Percentiles rank a stretch among this genome's conserved stretches.
phyloP scores from a whole-genome alignment of 2,329 filamentous ascomycete genomes.

The Blastomyces gilchristii region DNA sequence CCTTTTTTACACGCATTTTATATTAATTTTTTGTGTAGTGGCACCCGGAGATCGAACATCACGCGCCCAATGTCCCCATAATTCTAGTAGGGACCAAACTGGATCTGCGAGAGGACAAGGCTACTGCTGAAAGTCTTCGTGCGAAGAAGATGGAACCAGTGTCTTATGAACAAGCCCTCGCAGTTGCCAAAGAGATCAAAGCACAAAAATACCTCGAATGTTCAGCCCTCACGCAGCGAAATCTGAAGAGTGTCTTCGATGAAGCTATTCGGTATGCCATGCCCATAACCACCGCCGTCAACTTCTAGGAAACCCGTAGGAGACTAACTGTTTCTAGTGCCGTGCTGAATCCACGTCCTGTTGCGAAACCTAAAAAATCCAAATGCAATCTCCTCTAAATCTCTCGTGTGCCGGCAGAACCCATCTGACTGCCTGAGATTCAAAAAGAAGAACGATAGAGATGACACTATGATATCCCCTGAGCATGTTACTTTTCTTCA shows the following conservation, averaged over 20 bases:
- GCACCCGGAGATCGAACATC: constrained; percentile 95
- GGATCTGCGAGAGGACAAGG: constrained; percentile 80
- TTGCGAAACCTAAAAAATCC: constrained; percentile 36
- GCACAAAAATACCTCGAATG: constrained; percentile 98
- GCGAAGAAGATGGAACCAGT: constrained; percentile 97
- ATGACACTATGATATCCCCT: constrained; percentile 6
- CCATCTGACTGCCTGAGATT: neutral
- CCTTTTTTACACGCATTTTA: neutral
- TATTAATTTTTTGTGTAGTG: constrained; percentile 50
- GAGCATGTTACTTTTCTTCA: constrained; percentile 2
- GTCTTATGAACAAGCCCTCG: constrained; percentile 80
- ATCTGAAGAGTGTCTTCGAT: constrained; percentile 97
- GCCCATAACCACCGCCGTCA: neutral
- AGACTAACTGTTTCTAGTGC: constrained; percentile 25
- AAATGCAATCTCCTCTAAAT: constrained; percentile 38
- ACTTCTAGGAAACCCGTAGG: neutral
- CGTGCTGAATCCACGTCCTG: constrained; percentile 39
- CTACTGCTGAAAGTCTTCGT: constrained; percentile 69
- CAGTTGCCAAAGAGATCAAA: constrained; percentile 85
- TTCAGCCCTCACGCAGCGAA: constrained; percentile 90
- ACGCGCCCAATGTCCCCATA: constrained; percentile 89
- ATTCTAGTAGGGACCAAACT: constrained; percentile 96
- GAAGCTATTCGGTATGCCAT: constrained; percentile 82
- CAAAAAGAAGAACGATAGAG: neutral
- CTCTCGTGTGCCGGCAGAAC: neutral